These are phyloP conservation scores for Trypanosoma melophagium DNA, from an alignment of 208 protist species.

Conservation along the genomic window DNA sequence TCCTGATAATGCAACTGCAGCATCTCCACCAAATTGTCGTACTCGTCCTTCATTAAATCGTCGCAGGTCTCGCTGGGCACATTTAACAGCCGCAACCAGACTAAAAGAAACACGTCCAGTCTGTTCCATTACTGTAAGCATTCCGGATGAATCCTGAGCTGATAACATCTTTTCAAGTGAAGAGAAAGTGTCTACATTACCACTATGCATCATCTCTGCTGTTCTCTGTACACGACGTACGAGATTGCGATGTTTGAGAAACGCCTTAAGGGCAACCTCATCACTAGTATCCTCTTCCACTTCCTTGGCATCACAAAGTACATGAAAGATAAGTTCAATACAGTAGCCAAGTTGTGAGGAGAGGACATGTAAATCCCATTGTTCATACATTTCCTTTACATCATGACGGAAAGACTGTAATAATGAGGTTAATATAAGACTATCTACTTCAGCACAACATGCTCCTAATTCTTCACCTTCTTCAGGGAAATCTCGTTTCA, in stretches of 20 bases:
- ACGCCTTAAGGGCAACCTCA: conserved; percentile 59
- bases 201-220: conserved; percentile 39
- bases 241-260: conserved; percentile 57
- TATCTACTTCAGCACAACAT: conserved; percentile 12
- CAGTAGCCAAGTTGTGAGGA: conserved; percentile 85
- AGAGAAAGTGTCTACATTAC: conserved; percentile 21
- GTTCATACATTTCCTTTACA: conserved; percentile 50
- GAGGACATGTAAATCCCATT: conserved; percentile 77
- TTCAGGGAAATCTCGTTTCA: conserved; percentile 11
- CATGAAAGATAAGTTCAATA: conserved; percentile 74
- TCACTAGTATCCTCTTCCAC: conserved; percentile 58
- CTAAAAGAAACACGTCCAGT: conserved; percentile 77
- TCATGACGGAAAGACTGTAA: conserved; percentile 43
- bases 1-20: not conserved
- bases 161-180: conserved; percentile 68
- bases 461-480: conserved; percentile 16
- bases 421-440: conserved; percentile 30
- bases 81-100: conserved; percentile 68
- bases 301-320: conserved; percentile 75
- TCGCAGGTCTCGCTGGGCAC: conserved; percentile 48
- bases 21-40: conserved; percentile 22
- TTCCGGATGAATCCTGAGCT: conserved; percentile 51
- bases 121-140: conserved; percentile 77
- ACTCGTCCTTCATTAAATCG: conserved; percentile 46
- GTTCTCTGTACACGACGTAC: conserved; percentile 53